A percentile compares a stretch with the other conserved stretches of the same genome.
Evolutionary conservation across 2,329 filamentous ascomycete species (phyloP).

Genomic region (Paraphoma chrysanthemicola): DNA sequence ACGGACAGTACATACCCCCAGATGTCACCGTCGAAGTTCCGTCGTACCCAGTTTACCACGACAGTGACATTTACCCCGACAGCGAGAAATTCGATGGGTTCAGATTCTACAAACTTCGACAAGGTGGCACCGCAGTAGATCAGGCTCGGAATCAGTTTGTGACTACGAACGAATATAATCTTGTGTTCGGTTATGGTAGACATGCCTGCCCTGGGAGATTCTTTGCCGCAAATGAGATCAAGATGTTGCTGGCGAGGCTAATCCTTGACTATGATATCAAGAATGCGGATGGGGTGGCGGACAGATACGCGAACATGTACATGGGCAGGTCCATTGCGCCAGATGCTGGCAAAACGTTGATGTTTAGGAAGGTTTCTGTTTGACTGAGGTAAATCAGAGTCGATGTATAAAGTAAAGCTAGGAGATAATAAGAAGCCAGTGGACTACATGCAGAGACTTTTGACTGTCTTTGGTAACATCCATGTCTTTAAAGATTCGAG

Average conservation of each 20-base stretch:
- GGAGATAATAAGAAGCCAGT: too few relatives aligned
- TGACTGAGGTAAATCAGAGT: too few relatives aligned
- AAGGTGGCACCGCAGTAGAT: slow-evolving; percentile 23
- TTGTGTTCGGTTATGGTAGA: slow-evolving; percentile 39
- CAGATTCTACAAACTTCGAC: slow-evolving; percentile 38
- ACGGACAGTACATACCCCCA: slow-evolving; percentile 56
- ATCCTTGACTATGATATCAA: slow-evolving; percentile 38
- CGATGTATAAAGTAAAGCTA: too few relatives aligned
- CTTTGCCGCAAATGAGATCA: slow-evolving; percentile 44
- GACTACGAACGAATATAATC: slow-evolving; percentile 30
- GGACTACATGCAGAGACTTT: too few relatives aligned
- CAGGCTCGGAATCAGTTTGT: slow-evolving; percentile 43
- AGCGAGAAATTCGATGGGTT: slow-evolving; percentile 38
- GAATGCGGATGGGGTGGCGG: slow-evolving; percentile 20
- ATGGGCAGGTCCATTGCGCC: slow-evolving; percentile 16
- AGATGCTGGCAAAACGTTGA: slow-evolving; percentile 19
- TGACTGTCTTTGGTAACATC: too few relatives aligned
- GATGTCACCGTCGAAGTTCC: slow-evolving; percentile 44
- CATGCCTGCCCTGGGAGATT: slow-evolving; percentile 45
- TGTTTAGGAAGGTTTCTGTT: slow-evolving; percentile 23
- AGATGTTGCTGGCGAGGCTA: slow-evolving; percentile 38
- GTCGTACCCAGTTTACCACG: slow-evolving; percentile 33
- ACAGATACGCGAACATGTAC: slow-evolving; percentile 24
- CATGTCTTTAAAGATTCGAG: too few relatives aligned
- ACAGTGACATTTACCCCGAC: slow-evolving; percentile 29